A percentile compares a stretch with the other conserved stretches of the same genome.
Conservation (phyloP, 352 stramenopile genomes). For the Globisporangium irregulare region DNA sequence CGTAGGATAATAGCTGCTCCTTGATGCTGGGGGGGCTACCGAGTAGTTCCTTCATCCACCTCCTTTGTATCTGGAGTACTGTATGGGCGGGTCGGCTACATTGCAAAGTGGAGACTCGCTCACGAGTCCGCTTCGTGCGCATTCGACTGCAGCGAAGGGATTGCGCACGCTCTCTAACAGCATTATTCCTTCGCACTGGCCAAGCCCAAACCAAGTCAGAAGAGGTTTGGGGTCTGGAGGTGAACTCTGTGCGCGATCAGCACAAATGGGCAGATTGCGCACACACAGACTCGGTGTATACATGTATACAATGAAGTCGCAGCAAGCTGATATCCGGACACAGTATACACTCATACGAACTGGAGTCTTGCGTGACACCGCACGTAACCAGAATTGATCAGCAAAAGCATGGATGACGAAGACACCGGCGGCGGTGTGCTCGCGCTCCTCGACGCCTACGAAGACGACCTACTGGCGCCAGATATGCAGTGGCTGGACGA, state of each 20-base stretch:
- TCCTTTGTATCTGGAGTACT: not conserved
- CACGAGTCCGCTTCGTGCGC: not conserved
- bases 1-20: too few species aligned
- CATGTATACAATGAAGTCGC: too few species aligned
- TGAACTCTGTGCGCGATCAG: not conserved
- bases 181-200: not conserved
- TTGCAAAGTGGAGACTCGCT: not conserved
- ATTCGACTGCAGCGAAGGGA: not conserved
- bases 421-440: not conserved
- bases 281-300: not conserved
- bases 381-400: not conserved
- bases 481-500: not conserved
- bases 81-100: not conserved
- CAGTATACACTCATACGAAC: too few species aligned
- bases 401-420: not conserved
- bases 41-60: not conserved
- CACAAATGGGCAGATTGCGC: not conserved
- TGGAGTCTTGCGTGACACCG: too few species aligned
- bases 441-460: not conserved
- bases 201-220: too few species aligned
- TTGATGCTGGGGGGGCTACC: too few species aligned
- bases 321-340: too few species aligned
- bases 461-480: not conserved
- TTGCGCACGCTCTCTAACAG: not conserved
- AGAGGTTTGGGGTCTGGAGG: too few species aligned